Base-by-base conservation (phyloP, 2,329 filamentous ascomycete genomes). In the Neofusicoccum sp. region DNA sequence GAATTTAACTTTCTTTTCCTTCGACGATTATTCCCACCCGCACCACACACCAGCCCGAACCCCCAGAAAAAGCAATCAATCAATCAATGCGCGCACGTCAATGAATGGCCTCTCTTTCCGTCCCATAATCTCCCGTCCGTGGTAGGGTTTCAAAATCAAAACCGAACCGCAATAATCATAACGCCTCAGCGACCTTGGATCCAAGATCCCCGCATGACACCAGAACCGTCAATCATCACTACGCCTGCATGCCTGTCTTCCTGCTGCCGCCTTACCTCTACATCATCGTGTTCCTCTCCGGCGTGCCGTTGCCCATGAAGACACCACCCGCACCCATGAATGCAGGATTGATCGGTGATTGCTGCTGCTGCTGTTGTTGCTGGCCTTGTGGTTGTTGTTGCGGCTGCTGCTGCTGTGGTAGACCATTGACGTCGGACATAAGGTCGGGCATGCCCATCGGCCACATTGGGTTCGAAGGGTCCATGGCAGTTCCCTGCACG, bases 401-500 rank as follows among this genome's bases (percentile, higher is more conserved):
- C 31, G 72, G 65, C n/a, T 68, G 62, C 52, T 68, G 66, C 14
- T 43, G 66, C 62, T 64, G 72, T 66, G 45, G 69, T 67, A 59
- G 43, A 71, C 69, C 29, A 61, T 61, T 36, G 56, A 39, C 12
- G 45, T 62, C 58, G 37, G 52, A 39, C 61, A 63, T 63, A 33
- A 64, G n/a, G 36, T 67, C 66, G 1, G 61, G 52, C 33, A 65
- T 48, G 48, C 79, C 79, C 77, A 79, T 78, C 0, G 79, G 78
- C 69, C 80, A 81, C 70, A 80, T 78, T 22, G 73, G 73, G 63
- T 73, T 74, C 9, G 70, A 70, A 2, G 75, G 69, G 54, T 81
- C 79, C 63, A 79, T 72, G 41, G 69, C 80, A 5, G 84, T 80
- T 59, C 84, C 86, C 72, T 89, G 87, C 52, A 90, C 85, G 68